Evolutionary conservation across 768 basidiomycete species (phyloP).

Genomic region (Leucocoprinus birnbaumii): DNA sequence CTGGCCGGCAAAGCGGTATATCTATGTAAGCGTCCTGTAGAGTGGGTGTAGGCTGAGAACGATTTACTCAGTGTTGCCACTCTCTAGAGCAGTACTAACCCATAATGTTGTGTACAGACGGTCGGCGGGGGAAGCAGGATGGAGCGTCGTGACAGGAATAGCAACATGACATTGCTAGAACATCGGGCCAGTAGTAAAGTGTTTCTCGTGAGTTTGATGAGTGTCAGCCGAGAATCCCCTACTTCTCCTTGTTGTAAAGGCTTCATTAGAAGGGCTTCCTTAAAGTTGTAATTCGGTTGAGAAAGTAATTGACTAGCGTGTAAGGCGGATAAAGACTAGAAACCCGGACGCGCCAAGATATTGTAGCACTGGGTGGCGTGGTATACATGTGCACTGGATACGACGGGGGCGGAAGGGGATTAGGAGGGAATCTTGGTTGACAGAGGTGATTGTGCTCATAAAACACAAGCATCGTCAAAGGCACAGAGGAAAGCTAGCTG

Average conservation of each 20-base stretch:
- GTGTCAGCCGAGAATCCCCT: neutral
- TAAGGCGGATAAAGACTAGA: neutral
- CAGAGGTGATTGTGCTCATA: neutral
- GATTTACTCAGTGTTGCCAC: neutral
- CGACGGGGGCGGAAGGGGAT: neutral
- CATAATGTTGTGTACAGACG: neutral
- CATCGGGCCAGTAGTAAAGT: neutral
- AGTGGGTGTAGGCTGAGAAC: neutral
- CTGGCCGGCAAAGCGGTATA: neutral
- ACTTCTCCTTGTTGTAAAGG: neutral
- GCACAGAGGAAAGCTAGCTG: neutral
- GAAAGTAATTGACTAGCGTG: neutral
- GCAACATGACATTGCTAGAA: conserved; percentile 4
- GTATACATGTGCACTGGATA: neutral
- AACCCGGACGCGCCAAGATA: neutral
- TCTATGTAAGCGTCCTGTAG: neutral
- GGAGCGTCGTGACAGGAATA: neutral
- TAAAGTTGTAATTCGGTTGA: too few relatives aligned
- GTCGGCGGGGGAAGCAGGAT: neutral
- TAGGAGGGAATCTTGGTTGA: neutral
- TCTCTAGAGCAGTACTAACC: neutral
- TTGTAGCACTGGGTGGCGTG: neutral
- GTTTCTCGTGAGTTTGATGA: neutral
- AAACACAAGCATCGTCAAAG: neutral
- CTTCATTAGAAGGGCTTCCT: neutral